Evolutionary conservation across 768 basidiomycete genomes (phyloP), one percentile per base, ranked within the genome.

Genomic region (Phylloporus arenicola): DNA sequence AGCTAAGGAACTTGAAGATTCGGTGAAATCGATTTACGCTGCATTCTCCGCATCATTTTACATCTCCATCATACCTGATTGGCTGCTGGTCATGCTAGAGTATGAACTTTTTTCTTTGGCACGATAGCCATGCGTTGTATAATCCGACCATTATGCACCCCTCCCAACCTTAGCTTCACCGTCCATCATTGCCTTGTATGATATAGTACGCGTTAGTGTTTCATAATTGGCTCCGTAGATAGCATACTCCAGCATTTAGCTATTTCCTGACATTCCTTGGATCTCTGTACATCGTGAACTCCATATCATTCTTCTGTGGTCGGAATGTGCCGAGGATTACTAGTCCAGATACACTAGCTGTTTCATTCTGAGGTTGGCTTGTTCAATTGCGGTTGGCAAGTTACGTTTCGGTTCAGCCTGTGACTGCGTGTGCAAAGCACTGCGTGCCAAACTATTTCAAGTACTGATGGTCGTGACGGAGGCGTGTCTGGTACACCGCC

Each of bases 1-100:
- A 72, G 48, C 64, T 74, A 30, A 59, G 73, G 24, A 59, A 50
- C 35, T 47, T 74, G 45, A 58, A 19, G 45, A 8, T 30, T 8
- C n/a, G 48, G 40, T 66, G 43, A 59, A 33, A 13, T 31, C 4
- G 24, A 14, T 22, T 22, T 39, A 39, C 33, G 14, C 31, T 13
- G 33, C 25, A 16, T 35, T 9, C n/a, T 8, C 35, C 35, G 29
- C 29, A 35, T 35, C 35, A 35, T 22, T 22, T 27, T 47, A 10
- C 20, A 31, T 34, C 3, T 51, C 8, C 39, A 6, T 1, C 20
- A 38, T 22, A 30, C 30, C 37, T 43, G 11, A 24, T 30, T 37
- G 46, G 52, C 54, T 63, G 63, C 60, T 39, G 64, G 61, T 37
- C 54, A 40, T 19, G 52, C 17, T 37, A 6, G 35, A 45, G 33